Percentiles rank a stretch among this genome's conserved stretches.
Evolutionary conservation across 768 basidiomycete species (phyloP).

Genomic region (Lactarius psammicola): DNA sequence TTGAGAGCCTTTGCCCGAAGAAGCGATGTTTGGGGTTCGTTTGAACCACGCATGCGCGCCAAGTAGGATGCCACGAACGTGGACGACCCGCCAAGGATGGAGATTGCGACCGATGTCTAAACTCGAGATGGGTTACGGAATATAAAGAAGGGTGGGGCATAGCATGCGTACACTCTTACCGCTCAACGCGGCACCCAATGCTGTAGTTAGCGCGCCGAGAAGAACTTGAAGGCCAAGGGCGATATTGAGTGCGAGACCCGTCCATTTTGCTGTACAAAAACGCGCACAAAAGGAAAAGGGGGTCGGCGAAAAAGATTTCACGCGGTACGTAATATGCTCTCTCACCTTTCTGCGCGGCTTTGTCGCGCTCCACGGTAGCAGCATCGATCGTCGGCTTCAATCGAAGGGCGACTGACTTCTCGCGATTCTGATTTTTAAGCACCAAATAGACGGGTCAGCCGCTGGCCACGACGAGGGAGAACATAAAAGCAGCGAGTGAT

Average conservation of each 20-base stretch:
- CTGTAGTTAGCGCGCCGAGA: constrained; percentile 35
- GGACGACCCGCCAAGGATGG: constrained; percentile 55
- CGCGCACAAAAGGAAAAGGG: background rate
- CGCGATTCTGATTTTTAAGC: constrained; percentile 3
- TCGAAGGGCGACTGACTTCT: constrained; percentile 3
- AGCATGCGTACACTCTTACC: constrained; percentile 26
- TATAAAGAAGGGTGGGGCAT: background rate
- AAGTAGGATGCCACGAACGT: constrained; percentile 72
- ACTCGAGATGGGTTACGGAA: background rate
- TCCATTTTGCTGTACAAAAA: constrained; percentile 27
- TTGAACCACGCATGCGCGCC: constrained; percentile 64
- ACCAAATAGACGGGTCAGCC: background rate
- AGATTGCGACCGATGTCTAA: constrained; percentile 41
- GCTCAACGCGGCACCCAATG: constrained; percentile 31
- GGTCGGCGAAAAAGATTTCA: too few species aligned
- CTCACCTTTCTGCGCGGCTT: constrained; percentile 12
- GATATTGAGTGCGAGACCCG: constrained; percentile 26
- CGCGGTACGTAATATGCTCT: too few species aligned
- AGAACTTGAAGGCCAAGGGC: constrained; percentile 34
- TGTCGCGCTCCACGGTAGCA: background rate
- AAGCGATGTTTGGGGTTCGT: constrained; percentile 66
- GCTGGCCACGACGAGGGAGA: background rate
- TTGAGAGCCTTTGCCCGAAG: constrained; percentile 59
- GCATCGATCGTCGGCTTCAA: constrained; percentile 1
- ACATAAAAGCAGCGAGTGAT: background rate